Percentiles rank a stretch among this genome's conserved stretches.
Evolutionary conservation across 495 filamentous ascomycete species (phyloP).

Genomic region (Xylaria telfairii): DNA sequence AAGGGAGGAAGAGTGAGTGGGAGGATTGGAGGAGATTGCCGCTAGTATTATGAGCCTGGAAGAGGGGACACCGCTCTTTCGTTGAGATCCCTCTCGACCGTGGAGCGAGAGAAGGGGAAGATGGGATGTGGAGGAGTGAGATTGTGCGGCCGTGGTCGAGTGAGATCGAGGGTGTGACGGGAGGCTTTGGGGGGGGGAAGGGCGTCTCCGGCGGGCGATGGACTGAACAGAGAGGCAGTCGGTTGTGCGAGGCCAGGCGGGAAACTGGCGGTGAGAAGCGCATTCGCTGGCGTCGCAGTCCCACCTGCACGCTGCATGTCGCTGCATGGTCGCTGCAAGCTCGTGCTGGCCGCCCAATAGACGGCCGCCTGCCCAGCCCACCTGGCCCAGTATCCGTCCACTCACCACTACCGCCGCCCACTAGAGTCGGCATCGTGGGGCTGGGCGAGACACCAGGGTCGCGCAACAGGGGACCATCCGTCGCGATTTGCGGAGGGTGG

Average conservation of each 20-base stretch:
- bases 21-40: slow-evolving; percentile 43
- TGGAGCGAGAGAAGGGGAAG: slow-evolving; percentile 33
- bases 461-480: slow-evolving; percentile 11
- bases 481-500: slow-evolving; percentile 21
- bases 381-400: slow-evolving; percentile 18
- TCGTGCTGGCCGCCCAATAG: slow-evolving; percentile 34
- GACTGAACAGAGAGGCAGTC: slow-evolving; percentile 35
- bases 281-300: slow-evolving; percentile 44
- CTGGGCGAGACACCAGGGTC: slow-evolving; percentile 24
- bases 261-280: slow-evolving; percentile 46
- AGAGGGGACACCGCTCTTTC: slow-evolving; percentile 49
- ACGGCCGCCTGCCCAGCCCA: slow-evolving; percentile 18
- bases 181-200: slow-evolving; percentile 25
- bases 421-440: slow-evolving; percentile 24
- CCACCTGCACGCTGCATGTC: slow-evolving; percentile 43
- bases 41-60: slow-evolving; percentile 46
- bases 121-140: slow-evolving; percentile 44
- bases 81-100: slow-evolving; percentile 36
- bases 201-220: slow-evolving; percentile 37
- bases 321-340: slow-evolving; percentile 24
- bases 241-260: slow-evolving; percentile 42
- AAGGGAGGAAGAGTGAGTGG: slow-evolving; percentile 41
- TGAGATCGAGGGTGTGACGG: slow-evolving; percentile 45
- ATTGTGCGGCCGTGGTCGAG: slow-evolving; percentile 44
- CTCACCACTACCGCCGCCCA: slow-evolving; percentile 3